Evolutionary conservation across 1,284 basidiomycete species (phyloP), one percentile per base, ranked within the genome.

Genomic region (Crucibulum parvulum): DNA sequence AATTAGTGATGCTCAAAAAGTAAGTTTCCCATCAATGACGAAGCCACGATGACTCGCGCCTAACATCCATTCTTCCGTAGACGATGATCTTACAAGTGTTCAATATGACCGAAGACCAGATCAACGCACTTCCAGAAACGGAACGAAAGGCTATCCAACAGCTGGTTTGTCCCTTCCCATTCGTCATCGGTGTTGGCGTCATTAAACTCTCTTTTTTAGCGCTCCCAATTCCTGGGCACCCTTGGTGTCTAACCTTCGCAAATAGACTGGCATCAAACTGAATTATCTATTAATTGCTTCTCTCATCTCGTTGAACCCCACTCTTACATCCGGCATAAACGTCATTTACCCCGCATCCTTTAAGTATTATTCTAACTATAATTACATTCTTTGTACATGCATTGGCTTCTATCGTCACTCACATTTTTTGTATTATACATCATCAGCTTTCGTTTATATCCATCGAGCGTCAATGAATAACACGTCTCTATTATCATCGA

Each of bases 121-220:
- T 99, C 68, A 90, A 89, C 58, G 88, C 87, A 7, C 78, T 99
- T 51, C 93, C 95, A 24, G 90, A 93, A 1, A 83, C 86, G 3
- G 96, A 99, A 67, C 85, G 92, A 51, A 87, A 88, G 0, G 91
- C 94, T n/a, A 94, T 99, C 50, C 84, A 94, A 76, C 88, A 92
- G 69, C 77, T 98, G 73, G 94, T 95, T 64, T 61, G 90, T 81
- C 48, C 36, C 56, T 38, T 37, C 52, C 34, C 24, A 52, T 37
- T 43, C 36, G 34, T 31, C 48, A n/a, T 31, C 11, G 36, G 43
- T 52, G 43, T 18, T 51, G 15, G 52, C 37, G 11, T 58, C 10
- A 16, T 60, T 18, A 24, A 24, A 59, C 48, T n/a, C 38, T 31
- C 15, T 8, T 52, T 5, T 47, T 52, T 57, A 87, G 81, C 80